phyloP scores from a whole-genome alignment of 768 basidiomycete genomes.

The Tylopilus subfusipes region DNA sequence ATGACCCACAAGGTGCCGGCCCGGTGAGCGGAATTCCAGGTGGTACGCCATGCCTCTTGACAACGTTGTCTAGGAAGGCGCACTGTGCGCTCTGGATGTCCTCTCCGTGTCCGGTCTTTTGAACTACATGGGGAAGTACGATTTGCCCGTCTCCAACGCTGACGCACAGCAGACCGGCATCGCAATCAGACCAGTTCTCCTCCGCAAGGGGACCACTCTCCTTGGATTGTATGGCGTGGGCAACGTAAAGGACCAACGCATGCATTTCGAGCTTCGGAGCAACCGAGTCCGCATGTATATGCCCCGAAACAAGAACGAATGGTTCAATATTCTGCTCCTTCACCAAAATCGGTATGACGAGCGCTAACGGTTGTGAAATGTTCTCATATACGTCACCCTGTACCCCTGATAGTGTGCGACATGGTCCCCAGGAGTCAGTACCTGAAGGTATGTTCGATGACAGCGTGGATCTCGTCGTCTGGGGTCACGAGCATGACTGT shows the following conservation, averaged over 20 bases:
- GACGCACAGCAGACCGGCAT: conserved; percentile 69
- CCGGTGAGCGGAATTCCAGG: conserved; percentile 48
- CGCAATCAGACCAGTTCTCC: conserved; percentile 82
- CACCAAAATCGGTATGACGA: conserved; percentile 87
- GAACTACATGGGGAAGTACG: conserved; percentile 98
- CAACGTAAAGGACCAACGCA: conserved; percentile 92
- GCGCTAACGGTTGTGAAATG: neutral
- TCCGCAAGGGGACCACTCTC: conserved; percentile 80
- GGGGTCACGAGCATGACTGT: conserved; percentile 99
- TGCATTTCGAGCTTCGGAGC: conserved; percentile 94
- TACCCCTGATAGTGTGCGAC: conserved; percentile 66
- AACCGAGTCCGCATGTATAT: conserved; percentile 96
- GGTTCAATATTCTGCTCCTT: conserved; percentile 92
- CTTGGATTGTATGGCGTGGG: conserved; percentile 96
- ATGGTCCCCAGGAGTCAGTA: conserved; percentile 90
- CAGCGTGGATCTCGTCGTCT: conserved; percentile 86
- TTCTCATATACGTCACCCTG: conserved; percentile 12
- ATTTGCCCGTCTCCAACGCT: conserved; percentile 72
- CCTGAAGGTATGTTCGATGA: conserved; percentile 98
- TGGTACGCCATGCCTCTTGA: neutral
- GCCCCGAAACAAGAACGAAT: conserved; percentile 85
- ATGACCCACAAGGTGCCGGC: conserved; percentile 96
- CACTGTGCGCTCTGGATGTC: conserved; percentile 91
- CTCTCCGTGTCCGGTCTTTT: conserved; percentile 90
- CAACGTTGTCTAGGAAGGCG: conserved; percentile 69